A percentile compares a stretch with the other conserved stretches of the same genome.
Evolutionary conservation across 179 eudicot genomes (phyloP).

Genomic region (Carnegiea gigantea): DNA sequence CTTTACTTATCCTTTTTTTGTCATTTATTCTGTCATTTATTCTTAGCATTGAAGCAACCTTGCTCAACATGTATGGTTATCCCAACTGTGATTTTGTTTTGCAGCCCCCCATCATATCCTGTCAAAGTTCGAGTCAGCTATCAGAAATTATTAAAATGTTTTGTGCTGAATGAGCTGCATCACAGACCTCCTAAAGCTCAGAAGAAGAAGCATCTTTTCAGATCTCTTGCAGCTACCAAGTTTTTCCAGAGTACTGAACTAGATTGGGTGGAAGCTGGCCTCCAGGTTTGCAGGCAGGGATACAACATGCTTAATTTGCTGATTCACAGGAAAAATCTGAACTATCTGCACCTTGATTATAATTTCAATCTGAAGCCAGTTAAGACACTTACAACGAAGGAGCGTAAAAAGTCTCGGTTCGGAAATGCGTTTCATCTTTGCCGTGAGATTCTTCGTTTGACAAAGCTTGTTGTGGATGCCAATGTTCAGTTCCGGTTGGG

Average conservation of each 20-base stretch:
- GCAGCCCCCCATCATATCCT: conserved; percentile 98
- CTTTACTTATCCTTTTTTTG: neutral
- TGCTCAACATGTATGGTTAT: neutral
- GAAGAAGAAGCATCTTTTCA: conserved; percentile 93
- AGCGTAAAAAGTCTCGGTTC: conserved; percentile 94
- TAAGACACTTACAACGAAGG: conserved; percentile 95
- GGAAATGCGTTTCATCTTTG: conserved; percentile 98
- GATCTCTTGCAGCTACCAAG: conserved; percentile 93
- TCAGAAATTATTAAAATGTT: conserved; percentile 91
- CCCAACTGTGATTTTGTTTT: conserved; percentile 11
- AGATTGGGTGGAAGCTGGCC: conserved; percentile 99
- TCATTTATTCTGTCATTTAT: neutral
- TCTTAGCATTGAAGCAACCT: neutral
- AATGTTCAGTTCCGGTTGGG: conserved; percentile 98
- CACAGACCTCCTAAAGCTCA: conserved; percentile 99
- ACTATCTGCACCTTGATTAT: conserved; percentile 96
- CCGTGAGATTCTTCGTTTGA: conserved; percentile 95
- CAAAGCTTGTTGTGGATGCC: conserved; percentile 99
- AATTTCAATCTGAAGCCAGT: conserved; percentile 97
- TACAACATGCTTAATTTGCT: conserved; percentile 95
- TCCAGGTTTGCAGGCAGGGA: conserved; percentile 99
- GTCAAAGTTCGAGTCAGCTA: conserved; percentile 99
- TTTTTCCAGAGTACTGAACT: conserved; percentile 96
- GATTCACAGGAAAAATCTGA: conserved; percentile 93
- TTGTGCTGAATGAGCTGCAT: conserved; percentile 93